Base-by-base conservation (phyloP, 2,329 filamentous ascomycete species). In the Arthrobotrys entomopaga region DNA sequence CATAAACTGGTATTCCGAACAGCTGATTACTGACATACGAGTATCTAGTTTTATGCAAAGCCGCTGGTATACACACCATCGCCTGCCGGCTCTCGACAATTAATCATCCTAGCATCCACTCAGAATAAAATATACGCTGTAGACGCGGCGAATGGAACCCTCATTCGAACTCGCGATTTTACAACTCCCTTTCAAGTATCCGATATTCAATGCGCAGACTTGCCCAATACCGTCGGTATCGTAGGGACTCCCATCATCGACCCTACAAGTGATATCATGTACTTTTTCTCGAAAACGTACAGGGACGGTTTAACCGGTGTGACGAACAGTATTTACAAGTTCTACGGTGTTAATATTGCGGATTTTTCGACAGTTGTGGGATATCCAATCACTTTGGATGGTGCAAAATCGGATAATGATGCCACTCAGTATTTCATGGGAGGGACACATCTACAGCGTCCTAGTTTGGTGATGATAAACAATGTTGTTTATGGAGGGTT, bases 381-480 rank as follows among this genome's bases (percentile, higher is more conserved):
- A 66, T 87, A 84, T 61, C 85, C 85, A 0, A 79, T 86, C 7
- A 78, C 82, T 54, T 79, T 87, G 0, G 84, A 86, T 69, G 84
- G 84, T 0, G 78, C 80, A 1, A 77, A 81, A 2, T 82, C 84
- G 0, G 81, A 83, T 22, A 86, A 86, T 74, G 84, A 84, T 63
- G 79, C 81, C 0, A 76, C 79, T 0, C 83, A 84, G n/a, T 84
- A 83, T 75, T 87, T 87, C 74, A 81, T 84, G 5, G 85, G 84
- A 2, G 86, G 86, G 0, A 83, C 85, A 2, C 82, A 86, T 42
- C 82, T 86, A 34, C 86, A 87, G 77, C 81, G 85, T 6, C 84
- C 86, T 0, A 83, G 81, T 2, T 78, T 87, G 11, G 80, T 84
- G 0, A 80, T 84, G 22, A 79, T 83, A 0, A 84, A 84, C 1